phyloP scores from a whole-genome alignment of 768 basidiomycete species.

The Lentinus tigrinus region DNA sequence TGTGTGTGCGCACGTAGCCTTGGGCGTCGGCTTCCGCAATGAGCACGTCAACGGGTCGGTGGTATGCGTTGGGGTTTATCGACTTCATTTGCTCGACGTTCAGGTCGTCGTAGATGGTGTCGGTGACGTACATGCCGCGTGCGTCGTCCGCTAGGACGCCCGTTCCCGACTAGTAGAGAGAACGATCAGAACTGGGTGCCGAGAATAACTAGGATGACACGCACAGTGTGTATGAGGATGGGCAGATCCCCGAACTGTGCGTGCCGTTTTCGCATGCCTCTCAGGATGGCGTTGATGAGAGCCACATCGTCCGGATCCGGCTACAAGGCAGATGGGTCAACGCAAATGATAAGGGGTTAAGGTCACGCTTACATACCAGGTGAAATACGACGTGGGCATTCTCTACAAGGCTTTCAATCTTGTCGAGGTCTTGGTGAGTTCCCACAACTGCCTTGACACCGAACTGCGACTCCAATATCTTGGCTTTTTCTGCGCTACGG shows the following conservation, averaged over 20 bases:
- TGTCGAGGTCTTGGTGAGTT: constrained; percentile 30
- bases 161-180: constrained; percentile 19
- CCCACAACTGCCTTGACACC: constrained; percentile 23
- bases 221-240: constrained; percentile 61
- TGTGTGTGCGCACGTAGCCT: constrained; percentile 50
- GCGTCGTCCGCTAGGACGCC: constrained; percentile 42
- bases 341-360: background rate
- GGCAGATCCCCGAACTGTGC: constrained; percentile 43
- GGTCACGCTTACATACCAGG: background rate
- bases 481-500: constrained; percentile 39
- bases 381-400: constrained; percentile 40
- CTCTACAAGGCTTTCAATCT: constrained; percentile 40
- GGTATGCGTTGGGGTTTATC: constrained; percentile 43
- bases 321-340: constrained; percentile 24
- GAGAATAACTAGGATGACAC: constrained; percentile 22
- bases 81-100: constrained; percentile 43
- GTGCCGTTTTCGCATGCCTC: constrained; percentile 48
- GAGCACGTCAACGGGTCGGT: constrained; percentile 49
- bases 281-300: constrained; percentile 46
- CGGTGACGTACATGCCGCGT: constrained; percentile 33
- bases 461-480: constrained; percentile 18
- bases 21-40: constrained; percentile 47
- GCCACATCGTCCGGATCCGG: constrained; percentile 46
- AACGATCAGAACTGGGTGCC: background rate
- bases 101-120: constrained; percentile 49